These are phyloP conservation scores for Rhododendron kiyosumense DNA, from an alignment of 148 eudicot genomes.

Conservation along the genomic window DNA sequence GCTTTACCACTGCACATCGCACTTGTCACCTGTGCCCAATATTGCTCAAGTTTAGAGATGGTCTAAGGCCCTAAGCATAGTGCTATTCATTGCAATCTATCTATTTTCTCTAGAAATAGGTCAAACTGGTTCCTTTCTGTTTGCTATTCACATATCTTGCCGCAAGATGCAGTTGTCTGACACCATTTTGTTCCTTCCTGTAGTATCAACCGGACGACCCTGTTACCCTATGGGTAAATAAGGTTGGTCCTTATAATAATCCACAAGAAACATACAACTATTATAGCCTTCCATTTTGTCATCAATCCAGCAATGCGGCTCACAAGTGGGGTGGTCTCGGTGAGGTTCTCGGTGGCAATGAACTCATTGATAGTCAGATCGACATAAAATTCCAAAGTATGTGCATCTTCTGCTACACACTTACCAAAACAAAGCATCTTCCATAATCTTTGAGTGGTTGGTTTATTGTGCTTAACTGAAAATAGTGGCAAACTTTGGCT, in stretches of 20 bases:
- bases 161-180: not conserved
- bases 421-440: not conserved
- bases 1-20: not conserved
- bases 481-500: not conserved
- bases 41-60: not conserved
- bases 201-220: constrained; percentile 75
- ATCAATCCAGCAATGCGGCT: constrained; percentile 50
- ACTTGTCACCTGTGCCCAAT: not conserved
- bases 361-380: constrained; percentile 90
- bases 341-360: constrained; percentile 96
- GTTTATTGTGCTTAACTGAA: constrained; percentile 2
- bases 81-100: not conserved
- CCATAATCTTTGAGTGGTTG: not conserved
- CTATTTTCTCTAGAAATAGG: not conserved
- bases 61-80: not conserved
- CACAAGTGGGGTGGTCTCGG: constrained; percentile 99
- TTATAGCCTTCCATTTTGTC: constrained; percentile 90
- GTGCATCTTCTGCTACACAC: constrained; percentile 10
- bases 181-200: constrained; percentile 12
- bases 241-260: constrained; percentile 95
- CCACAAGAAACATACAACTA: constrained; percentile 98
- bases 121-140: not conserved
- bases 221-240: constrained; percentile 94
- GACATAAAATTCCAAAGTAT: constrained; percentile 73
- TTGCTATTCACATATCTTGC: not conserved